Evolutionary conservation across 768 basidiomycete species (phyloP).

Genomic region (Chlorophyllum brunneum): DNA sequence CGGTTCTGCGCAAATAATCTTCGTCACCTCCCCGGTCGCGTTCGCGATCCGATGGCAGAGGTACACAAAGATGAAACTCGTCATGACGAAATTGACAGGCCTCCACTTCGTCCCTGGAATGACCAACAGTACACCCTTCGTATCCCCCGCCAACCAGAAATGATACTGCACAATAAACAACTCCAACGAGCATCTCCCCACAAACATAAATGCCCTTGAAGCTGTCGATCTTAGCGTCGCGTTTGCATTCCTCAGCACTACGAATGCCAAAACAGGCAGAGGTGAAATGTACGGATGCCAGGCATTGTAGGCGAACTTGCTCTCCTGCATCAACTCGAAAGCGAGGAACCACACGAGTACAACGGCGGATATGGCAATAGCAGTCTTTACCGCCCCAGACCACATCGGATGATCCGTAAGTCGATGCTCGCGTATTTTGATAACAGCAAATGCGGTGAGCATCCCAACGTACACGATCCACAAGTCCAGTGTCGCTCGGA

Average conservation of each 20-base stretch:
- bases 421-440: slow-evolving; percentile 72
- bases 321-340: slow-evolving; percentile 73
- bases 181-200: slow-evolving; percentile 86
- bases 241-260: slow-evolving; percentile 73
- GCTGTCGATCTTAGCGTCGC: slow-evolving; percentile 64
- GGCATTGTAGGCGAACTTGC: slow-evolving; percentile 81
- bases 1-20: slow-evolving; percentile 41
- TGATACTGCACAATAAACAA: slow-evolving; percentile 92
- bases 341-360: slow-evolving; percentile 73
- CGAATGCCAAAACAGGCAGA: slow-evolving; percentile 76
- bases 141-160: slow-evolving; percentile 82
- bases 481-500: slow-evolving; percentile 85
- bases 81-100: slow-evolving; percentile 73
- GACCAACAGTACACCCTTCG: slow-evolving; percentile 75
- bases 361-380: slow-evolving; percentile 47
- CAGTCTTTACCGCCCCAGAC: slow-evolving; percentile 46
- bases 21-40: slow-evolving; percentile 72
- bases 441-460: slow-evolving; percentile 66
- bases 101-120: slow-evolving; percentile 73
- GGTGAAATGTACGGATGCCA: slow-evolving; percentile 84
- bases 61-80: slow-evolving; percentile 77
- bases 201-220: slow-evolving; percentile 69
- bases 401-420: slow-evolving; percentile 70
- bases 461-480: slow-evolving; percentile 89
- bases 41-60: slow-evolving; percentile 72